Conservation (phyloP, 768 basidiomycete genomes). For the Naganishia vaughanmartiniae region DNA sequence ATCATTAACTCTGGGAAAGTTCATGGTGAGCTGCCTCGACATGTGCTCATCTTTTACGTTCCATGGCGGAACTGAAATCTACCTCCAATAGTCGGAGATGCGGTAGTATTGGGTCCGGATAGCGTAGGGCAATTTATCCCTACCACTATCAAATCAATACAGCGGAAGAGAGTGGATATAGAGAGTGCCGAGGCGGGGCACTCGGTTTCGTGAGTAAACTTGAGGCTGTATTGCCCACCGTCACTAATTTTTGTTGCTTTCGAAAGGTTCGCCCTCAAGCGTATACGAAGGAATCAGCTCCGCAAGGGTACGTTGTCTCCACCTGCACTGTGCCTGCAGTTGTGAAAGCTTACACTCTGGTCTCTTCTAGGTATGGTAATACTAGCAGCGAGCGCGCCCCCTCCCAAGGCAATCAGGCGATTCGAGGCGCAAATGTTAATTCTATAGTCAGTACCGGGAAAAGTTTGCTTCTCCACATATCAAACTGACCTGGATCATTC, state of each 20-base stretch:
- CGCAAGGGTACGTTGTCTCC: conserved; percentile 68
- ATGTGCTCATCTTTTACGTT: neutral
- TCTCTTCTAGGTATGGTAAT: conserved; percentile 61
- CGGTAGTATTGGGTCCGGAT: conserved; percentile 84
- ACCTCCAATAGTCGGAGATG: conserved; percentile 67
- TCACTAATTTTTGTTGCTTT: neutral
- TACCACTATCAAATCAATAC: conserved; percentile 83
- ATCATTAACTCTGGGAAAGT: conserved; percentile 49
- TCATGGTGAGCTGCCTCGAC: conserved; percentile 34
- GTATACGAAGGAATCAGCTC: conserved; percentile 73
- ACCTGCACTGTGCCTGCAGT: neutral
- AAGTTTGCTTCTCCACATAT: neutral
- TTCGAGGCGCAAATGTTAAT: conserved; percentile 95
- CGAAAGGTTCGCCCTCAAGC: conserved; percentile 72
- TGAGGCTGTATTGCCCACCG: conserved; percentile 52
- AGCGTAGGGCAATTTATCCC: conserved; percentile 81
- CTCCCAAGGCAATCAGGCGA: conserved; percentile 72
- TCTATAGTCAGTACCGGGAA: conserved; percentile 65
- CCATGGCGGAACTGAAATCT: conserved; percentile 57
- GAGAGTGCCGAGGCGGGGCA: conserved; percentile 88
- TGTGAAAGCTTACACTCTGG: conserved; percentile 43
- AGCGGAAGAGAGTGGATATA: conserved; percentile 87
- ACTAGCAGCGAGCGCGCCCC: conserved; percentile 71
- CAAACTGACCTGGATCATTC: neutral
- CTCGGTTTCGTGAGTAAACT: conserved; percentile 59